Evolutionary conservation across 2,329 filamentous ascomycete genomes (phyloP).

Genomic region (Trichoderma hamatum): DNA sequence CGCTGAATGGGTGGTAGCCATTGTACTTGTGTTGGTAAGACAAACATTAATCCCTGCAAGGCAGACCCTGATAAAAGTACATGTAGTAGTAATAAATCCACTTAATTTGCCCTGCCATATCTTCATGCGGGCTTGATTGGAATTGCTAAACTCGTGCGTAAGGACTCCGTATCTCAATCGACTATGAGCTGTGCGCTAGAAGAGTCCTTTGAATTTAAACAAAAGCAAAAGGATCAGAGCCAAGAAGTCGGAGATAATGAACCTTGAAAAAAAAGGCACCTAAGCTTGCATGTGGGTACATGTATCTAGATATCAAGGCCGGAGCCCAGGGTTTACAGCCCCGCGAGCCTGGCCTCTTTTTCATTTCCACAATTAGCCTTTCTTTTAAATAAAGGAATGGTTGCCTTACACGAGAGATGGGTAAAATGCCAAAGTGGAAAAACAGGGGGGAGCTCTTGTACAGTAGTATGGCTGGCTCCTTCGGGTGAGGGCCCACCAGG

Average conservation of each 20-base stretch:
- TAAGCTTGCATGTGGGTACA: no score
- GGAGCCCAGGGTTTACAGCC: not conserved
- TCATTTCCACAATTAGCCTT: not conserved
- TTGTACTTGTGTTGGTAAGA: not conserved
- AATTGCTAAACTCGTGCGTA: not conserved
- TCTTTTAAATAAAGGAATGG: no score
- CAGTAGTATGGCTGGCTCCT: not conserved
- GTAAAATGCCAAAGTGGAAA: not conserved
- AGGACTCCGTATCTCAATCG: no score
- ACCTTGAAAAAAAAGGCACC: no score
- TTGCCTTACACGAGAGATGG: no score
- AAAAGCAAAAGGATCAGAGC: not conserved
- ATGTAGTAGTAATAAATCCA: not conserved
- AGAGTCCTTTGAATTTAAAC: not conserved
- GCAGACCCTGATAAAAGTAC: no score
- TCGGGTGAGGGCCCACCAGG: not conserved
- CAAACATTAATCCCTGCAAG: not conserved
- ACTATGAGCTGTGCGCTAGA: not conserved
- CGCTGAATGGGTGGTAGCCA: no score
- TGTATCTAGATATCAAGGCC: not conserved
- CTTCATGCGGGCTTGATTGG: not conserved
- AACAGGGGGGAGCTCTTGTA: not conserved
- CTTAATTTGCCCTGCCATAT: not conserved
- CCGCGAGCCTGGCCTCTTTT: not conserved
- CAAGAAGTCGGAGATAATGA: no score